Base-by-base conservation (phyloP, 2,329 filamentous ascomycete genomes). In the Colletotrichum tofieldiae region DNA sequence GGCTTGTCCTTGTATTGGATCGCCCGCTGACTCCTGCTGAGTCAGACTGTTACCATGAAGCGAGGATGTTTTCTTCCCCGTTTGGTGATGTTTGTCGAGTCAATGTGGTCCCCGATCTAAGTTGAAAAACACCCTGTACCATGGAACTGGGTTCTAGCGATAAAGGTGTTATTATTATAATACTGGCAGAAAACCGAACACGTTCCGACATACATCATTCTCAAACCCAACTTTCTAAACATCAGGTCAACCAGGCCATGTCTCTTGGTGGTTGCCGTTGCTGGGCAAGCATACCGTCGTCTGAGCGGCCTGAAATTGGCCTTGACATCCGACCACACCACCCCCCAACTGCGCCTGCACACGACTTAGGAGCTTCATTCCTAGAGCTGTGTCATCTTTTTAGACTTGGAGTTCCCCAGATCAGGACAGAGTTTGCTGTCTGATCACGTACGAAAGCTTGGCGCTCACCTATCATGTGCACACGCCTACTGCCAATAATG, bases 311-410 rank as follows among this genome's bases (percentile, higher is more conserved):
- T 45, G 29, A 58, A 20, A 29, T 49, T 58, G 58, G 68, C 58
- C 62, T 51, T n/a, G 23, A 56, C 61, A 55, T 59, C 69, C 59
- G 59, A 59, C 35, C 69, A 72, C 59, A 69, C 58, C 68, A 71
- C 35, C 63, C 63, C 37, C 5, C 9, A 18, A 7, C 18, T 35
- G 8, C 29, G 32, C 32, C 52, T 37, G 32, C 18, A 26, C 52
- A 20, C 20, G 20, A 35, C 11, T n/a, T 20, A 5, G 32, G 11
- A 7, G 32, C 16, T 32, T 55, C 20, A 55, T n/a, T 37, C 18
- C 4, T 20, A n/a, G 52, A 37, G 9, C 14, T 18, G 23, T 51
- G 23, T 51, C 47, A 29, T n/a, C 4, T 37, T 55, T 55, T 32
- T 41, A 54, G 23, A 35, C 37, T 35, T 32, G 49, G 16, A 45